Base-by-base conservation (phyloP, 2,329 filamentous ascomycete genomes). In the Pseudocercospora fuligena region DNA sequence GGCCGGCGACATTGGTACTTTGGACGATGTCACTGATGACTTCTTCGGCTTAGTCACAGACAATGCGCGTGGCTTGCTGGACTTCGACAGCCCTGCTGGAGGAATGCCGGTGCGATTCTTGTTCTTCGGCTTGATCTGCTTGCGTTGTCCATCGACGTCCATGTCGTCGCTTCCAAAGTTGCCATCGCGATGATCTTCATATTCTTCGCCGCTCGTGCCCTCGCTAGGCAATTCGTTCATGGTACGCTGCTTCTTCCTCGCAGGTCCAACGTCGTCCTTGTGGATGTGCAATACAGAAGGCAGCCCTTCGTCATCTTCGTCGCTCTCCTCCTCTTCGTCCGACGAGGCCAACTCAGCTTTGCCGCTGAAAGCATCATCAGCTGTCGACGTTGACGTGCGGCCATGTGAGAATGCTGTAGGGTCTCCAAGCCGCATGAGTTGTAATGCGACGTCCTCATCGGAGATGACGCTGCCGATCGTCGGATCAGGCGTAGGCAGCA, bases 391-490 rank as follows among this genome's bases (percentile, higher is more conserved):
- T 8, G 94, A 97, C 2, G 93, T 97, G 72, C 94, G 91, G 63
- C 93, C 94, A 75, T 97, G 92, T 1, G 93, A 97, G 75, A 96
- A 91, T 78, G 97, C 97, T 64, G 93, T 95, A 73, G 94, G 92
- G 78, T 97, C 94, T 54, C 95, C 94, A 63, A 99, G 87, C 73
- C 94, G 91, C 90, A 99, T 98, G 75, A 99, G 85, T 81, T 98
- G 95, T 77, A 97, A 90, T 65, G 95, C 95, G 69, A 98, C 95
- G 80, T 99, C 95, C 80, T 99, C 95, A 78, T 99, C 95, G 14
- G 94, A 98, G 79, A 99, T 94, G 79, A 93, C 96, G 81, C 94
- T 98, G 63, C 92, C 92, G 73, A 98, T 92, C 12, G 95, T 99
- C n/a, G 94, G 94, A 74, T 98, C 95, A 27, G 95, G 95, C 1